Evolutionary conservation across 768 basidiomycete genomes (phyloP).

Genomic region (Termitomyces heimii): DNA sequence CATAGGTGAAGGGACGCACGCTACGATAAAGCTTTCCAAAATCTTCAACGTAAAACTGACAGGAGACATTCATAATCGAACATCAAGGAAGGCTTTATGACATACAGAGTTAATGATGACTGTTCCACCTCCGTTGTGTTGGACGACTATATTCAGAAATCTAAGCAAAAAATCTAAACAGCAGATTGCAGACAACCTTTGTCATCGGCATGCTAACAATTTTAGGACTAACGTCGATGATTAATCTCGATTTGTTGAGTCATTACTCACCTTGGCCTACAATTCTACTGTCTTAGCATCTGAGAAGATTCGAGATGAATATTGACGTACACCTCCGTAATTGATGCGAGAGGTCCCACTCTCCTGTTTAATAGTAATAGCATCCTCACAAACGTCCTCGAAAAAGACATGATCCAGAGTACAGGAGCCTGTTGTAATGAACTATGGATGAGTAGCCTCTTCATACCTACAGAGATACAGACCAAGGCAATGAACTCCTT

Average conservation of each 20-base stretch:
- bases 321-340: conserved; percentile 28
- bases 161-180: not conserved
- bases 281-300: not conserved
- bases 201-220: conserved; percentile 23
- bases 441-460: conserved; percentile 5
- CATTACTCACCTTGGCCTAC: conserved; percentile 22
- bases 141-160: conserved; percentile 21
- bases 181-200: conserved; percentile 15
- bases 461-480: conserved; percentile 7
- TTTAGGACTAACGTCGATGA: not conserved
- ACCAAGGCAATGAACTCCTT: conserved; percentile 36
- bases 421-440: conserved; percentile 12
- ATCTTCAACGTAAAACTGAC: conserved; percentile 35
- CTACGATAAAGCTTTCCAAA: conserved; percentile 34
- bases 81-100: not conserved
- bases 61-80: not conserved
- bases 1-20: conserved; percentile 10
- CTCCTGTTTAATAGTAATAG: conserved; percentile 31
- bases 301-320: not conserved
- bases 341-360: conserved; percentile 30
- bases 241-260: not conserved
- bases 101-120: conserved; percentile 32
- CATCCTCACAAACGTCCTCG: conserved; percentile 22
- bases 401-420: conserved; percentile 18
- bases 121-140: conserved; percentile 31